Evolutionary conservation across 106 monocot genomes (phyloP).

Genomic region (Vanilla planifolia): DNA sequence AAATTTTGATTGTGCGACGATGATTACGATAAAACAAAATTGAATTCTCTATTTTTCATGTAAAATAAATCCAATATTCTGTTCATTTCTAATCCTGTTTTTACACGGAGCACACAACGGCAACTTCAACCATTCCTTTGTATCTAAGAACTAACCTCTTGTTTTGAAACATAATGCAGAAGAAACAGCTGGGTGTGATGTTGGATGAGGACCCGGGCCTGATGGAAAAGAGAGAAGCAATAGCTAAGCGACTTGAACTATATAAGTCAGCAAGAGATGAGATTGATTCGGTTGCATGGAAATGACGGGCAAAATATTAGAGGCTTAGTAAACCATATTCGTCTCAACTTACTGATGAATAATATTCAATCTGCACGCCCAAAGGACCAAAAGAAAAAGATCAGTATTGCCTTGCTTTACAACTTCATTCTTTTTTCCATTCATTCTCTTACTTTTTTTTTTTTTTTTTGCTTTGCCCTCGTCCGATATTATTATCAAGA

Average conservation of each 20-base stretch:
- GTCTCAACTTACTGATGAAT: background rate
- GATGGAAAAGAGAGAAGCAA: conserved; percentile 19
- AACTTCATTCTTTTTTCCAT: background rate
- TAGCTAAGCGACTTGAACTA: conserved; percentile 21
- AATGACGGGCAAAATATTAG: background rate
- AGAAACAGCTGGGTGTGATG: conserved; percentile 16
- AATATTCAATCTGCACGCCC: too few species aligned
- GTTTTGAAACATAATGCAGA: too few species aligned
- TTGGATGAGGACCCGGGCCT: conserved; percentile 30
- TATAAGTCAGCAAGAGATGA: conserved; percentile 36
- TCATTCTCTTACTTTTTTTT: background rate
- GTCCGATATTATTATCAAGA: too few species aligned
- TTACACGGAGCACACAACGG: too few species aligned
- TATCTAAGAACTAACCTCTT: too few species aligned
- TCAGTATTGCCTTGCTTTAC: background rate
- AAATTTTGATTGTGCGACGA: too few species aligned
- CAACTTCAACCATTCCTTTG: too few species aligned
- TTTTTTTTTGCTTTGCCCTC: background rate
- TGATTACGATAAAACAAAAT: too few species aligned
- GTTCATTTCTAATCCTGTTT: too few species aligned
- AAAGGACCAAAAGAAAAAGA: too few species aligned
- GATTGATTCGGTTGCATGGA: conserved; percentile 27
- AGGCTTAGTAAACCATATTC: background rate
- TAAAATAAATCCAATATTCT: too few species aligned
- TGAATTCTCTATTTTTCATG: too few species aligned